Base-by-base conservation (phyloP, 1,139 yeast genomes). In the Magnusiomyces paraingens region DNA sequence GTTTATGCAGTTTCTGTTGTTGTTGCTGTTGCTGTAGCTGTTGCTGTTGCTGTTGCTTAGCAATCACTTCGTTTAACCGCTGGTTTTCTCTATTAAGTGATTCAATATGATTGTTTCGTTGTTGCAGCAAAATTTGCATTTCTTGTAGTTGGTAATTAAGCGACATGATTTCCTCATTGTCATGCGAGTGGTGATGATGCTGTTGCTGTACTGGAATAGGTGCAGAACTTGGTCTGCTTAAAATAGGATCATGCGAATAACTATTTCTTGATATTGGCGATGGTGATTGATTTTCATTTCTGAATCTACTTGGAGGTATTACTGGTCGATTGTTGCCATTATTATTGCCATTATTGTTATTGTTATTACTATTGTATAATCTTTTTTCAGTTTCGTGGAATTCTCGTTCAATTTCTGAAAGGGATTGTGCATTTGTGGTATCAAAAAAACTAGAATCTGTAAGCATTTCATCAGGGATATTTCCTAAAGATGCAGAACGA, bases 321-420 rank as follows among this genome's bases (percentile, higher is more conserved):
- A 26, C 32, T 26, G 4, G 32, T 8, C 32, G 4, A 26, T 26
- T 26, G 32, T 26, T 26, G 32, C 8, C 8, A 8, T 8, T 8
- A 5, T 15, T 38, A 12, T 51, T 46, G 35, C n/a, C n/a, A n/a
- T n/a, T n/a, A n/a, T n/a, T n/a, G n/a, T n/a, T n/a, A n/a, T n/a
- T 26, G 32, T 26, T 26, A 8, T 8, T 8, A 5, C 10, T 38
- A 12, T 51, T 46, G 35, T 50, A 52, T 22, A 52, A 49, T n/a
- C 35, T 49, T 20, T 32, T 51, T 20, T 52, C 55, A 4, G 52
- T 49, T 11, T 49, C 52, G 14, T 47, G 21, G 17, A 52, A 51
- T 36, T 52, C 53, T 14, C 53, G 42, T 29, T 55, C 57, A 17
- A 55, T 49, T 2, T 52, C 57, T 1, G 55, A 52, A 40, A 50